These are phyloP conservation scores for Baudoinia panamericana DNA, from an alignment of 495 filamentous ascomycete species.

Conservation along the genomic window DNA sequence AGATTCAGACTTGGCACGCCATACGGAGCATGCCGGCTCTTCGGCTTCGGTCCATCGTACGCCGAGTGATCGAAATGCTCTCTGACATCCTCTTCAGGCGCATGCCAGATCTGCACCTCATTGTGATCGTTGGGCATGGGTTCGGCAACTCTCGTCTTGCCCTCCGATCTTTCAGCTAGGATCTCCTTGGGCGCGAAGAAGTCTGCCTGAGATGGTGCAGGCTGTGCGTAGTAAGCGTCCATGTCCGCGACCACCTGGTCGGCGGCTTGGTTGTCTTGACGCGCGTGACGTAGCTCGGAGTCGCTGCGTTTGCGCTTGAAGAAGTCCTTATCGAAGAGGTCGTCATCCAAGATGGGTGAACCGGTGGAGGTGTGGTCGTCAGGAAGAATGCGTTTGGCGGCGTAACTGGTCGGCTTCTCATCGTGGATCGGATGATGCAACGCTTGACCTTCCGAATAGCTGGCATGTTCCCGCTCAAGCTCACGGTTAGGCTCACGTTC, in stretches of 20 bases:
- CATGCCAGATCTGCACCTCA: slow-evolving; percentile 25
- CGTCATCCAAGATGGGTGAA: slow-evolving; percentile 24
- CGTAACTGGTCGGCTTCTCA: slow-evolving; percentile 7
- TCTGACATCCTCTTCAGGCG: slow-evolving; percentile 11
- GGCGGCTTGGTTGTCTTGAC: slow-evolving; percentile 10
- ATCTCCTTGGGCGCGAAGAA: slow-evolving; percentile 22
- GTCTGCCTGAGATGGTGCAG: slow-evolving; percentile 16
- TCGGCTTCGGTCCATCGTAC: neutral
- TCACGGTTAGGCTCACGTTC: slow-evolving; percentile 5
- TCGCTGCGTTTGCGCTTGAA: slow-evolving; percentile 22
- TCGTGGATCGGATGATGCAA: slow-evolving; percentile 5
- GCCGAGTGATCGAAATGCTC: neutral
- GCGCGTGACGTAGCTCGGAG: slow-evolving; percentile 9
- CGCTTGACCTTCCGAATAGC: slow-evolving; percentile 8
- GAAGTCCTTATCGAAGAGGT: slow-evolving; percentile 28
- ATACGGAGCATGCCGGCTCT: slow-evolving; percentile 14
- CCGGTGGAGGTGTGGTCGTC: slow-evolving; percentile 9
- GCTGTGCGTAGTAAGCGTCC: slow-evolving; percentile 14
- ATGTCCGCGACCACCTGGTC: slow-evolving; percentile 17
- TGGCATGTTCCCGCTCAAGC: slow-evolving; percentile 7
- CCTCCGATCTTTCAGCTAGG: slow-evolving; percentile 4
- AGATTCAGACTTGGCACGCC: slow-evolving; percentile 29
- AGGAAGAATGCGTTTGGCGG: slow-evolving; percentile 15
- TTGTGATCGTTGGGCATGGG: slow-evolving; percentile 9
- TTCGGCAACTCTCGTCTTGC: slow-evolving; percentile 15